Evolutionary conservation across 306 rosid genomes (phyloP), one percentile per base, ranked within the genome.

Genomic region (Crotalaria pallida): DNA sequence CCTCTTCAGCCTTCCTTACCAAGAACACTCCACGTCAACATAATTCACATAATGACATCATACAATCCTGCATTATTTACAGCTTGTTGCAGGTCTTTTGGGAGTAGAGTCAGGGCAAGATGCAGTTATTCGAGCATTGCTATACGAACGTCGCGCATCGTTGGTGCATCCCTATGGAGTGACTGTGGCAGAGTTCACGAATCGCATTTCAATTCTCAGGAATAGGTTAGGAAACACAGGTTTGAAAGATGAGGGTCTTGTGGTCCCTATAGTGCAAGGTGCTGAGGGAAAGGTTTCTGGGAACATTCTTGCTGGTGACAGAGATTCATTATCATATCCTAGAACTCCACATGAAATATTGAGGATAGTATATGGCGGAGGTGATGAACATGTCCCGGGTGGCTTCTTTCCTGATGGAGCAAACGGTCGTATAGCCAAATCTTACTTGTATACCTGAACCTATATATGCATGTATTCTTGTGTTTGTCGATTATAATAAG

Each of bases 81-180:
- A 89, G 88, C 82, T 87, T 11, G 90, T 87, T 58, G 90, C 90
- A 13, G 96, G 97, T 1, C 96, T 92, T 64, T 40, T 92, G 26
- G 96, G 88, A 1, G 93, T 85, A 52, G 90, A 92, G 58, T 75
- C 94, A 0, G 96, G 96, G 2, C 92, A 92, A 75, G 92, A 86
- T 70, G 96, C 92, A 11, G 84, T 88, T 7, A 69, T 90, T 18
- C 48, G 96, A 60, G 11, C 80, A 31, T 7, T 79, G 27, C 67
- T 90, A 34, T 88, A 88, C 1, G 76, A 77, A 74, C 80, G 26
- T 0, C 45, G 57, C 0, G 1, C 0, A 1, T 0, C 1, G 34
- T 43, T 2, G 15, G 85, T 84, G 29, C 1, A 0, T 0, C 95
- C 92, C 0, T 90, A 90, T 61, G 76, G 65, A n/a, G 62, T 75